Evolutionary conservation across 441 rosid species (phyloP), one percentile per base, ranked within the genome.

Genomic region (Metrosideros polymorpha): DNA sequence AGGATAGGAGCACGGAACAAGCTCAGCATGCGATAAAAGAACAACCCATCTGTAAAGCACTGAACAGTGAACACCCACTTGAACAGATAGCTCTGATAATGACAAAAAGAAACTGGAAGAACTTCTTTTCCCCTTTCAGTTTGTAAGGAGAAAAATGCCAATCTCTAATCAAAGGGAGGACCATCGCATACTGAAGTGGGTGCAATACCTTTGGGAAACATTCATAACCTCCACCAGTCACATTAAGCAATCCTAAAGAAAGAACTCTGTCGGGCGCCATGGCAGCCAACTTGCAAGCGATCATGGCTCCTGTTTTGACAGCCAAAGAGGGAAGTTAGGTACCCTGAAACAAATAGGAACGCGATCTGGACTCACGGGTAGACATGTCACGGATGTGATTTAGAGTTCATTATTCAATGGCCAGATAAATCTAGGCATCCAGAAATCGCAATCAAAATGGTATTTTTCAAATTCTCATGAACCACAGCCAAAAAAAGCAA

Each of bases 161-260:
- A 52, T 51, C 47, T 43, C n/a, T 10, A 71, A 24, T 71, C 47
- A 49, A 42, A 59, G 84, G 29, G 24, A 49, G 57, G 66, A 29
- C 39, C 82, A 39, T 32, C 15, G 25, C 24, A 25, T 59, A 24
- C 43, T 25, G 45, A 82, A 52, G 52, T 32, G 53, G 32, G 82
- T 17, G n/a, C 39, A 54, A 53, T 95, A 96, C 99, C 99, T 94
- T 95, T 0, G 99, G 99, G 53, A 94, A 91, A 89, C 99, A 97
- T 87, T 98, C 92, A 47, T 93, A 96, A 82, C 99, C 99, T 84
- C 99, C 99, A 86, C 99, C 99, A 6, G 99, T 97, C 29, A 97
- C 99, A 88, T 96, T 98, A 83, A 98, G 97, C 85, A 98, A 90
- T 7, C 99, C 99, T 85, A 98, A 87, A 84, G 99, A 97, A 63